These are phyloP conservation scores for Amanita exitialis DNA, from an alignment of 768 basidiomycete species.

Conservation along the genomic window DNA sequence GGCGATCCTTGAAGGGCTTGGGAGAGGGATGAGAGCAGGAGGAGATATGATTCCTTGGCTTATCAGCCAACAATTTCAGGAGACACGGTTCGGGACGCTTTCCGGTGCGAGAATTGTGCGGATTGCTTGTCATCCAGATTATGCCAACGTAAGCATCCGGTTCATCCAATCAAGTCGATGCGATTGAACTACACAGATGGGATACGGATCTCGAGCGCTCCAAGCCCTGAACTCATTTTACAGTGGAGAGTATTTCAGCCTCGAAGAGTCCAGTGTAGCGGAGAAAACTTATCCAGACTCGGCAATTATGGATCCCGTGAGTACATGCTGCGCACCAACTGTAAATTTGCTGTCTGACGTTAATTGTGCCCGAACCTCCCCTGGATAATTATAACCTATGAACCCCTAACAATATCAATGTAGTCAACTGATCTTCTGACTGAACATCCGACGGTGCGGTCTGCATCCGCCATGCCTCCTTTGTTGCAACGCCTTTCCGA, in stretches of 20 bases:
- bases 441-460: slow-evolving; percentile 67
- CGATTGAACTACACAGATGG: slow-evolving; percentile 56
- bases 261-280: slow-evolving; percentile 55
- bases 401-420: neutral
- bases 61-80: slow-evolving; percentile 91
- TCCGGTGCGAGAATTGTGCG: slow-evolving; percentile 89
- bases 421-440: slow-evolving; percentile 49
- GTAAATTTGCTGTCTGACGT: neutral
- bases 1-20: slow-evolving; percentile 77
- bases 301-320: slow-evolving; percentile 33
- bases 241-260: slow-evolving; percentile 82
- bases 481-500: slow-evolving; percentile 86
- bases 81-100: slow-evolving; percentile 84
- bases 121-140: slow-evolving; percentile 94
- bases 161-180: neutral
- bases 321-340: slow-evolving; percentile 7
- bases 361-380: neutral
- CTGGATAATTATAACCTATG: neutral
- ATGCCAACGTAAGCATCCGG: slow-evolving; percentile 58
- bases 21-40: slow-evolving; percentile 74
- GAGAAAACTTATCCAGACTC: slow-evolving; percentile 56
- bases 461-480: slow-evolving; percentile 79
- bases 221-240: slow-evolving; percentile 85
- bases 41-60: slow-evolving; percentile 99
- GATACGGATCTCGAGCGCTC: slow-evolving; percentile 87